Evolutionary conservation across 2,329 filamentous ascomycete species (phyloP), one percentile per base, ranked within the genome.

Genomic region (Raffaelea albimanens): DNA sequence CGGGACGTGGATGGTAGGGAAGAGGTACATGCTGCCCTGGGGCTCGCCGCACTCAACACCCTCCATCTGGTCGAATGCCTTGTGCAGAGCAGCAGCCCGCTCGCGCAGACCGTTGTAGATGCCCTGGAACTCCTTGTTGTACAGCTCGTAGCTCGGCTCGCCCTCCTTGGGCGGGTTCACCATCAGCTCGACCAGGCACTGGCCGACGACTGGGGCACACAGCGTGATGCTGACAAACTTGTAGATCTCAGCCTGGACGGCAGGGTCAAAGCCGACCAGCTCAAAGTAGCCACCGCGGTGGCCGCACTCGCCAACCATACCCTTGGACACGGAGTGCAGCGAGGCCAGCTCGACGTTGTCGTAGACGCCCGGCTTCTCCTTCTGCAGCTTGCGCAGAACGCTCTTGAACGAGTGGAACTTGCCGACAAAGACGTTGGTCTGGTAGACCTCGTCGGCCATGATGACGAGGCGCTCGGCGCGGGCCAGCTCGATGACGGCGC

Each of bases 231-330:
- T 93, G 61, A 97, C 85, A 65, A 95, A 95, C 73, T 98, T 98
- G 81, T 97, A 97, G 66, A 98, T 90, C 72, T 97, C 84, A 55
- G 84, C 87, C 61, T 87, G 83, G 55, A 98, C 93, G 60, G 85
- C 75, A 11, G 79, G 69, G 63, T 95, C 82, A 66, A 98, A 96
- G 57, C 87, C 87, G 50, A 90, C 80, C 49, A 98, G 82, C 75
- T 98, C 93, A 62, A 97, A 97, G 76, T 95, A 98, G 47, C 93
- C 93, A 57, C 91, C 93, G 54, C 93, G 87, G 72, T 98, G 93
- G 45, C 93, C 93, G 65, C 93, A 98, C 73, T 98, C 93, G 62
- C 93, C 93, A 9, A 96, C 87, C 90, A 98, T 97, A 59, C 93
- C 93, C 78, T 98, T 98, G 63, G 88, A 95, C 48, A 94, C 77